Evolutionary conservation across 2,329 filamentous ascomycete genomes (phyloP).

Genomic region (Pseudocercospora macadamiae): DNA sequence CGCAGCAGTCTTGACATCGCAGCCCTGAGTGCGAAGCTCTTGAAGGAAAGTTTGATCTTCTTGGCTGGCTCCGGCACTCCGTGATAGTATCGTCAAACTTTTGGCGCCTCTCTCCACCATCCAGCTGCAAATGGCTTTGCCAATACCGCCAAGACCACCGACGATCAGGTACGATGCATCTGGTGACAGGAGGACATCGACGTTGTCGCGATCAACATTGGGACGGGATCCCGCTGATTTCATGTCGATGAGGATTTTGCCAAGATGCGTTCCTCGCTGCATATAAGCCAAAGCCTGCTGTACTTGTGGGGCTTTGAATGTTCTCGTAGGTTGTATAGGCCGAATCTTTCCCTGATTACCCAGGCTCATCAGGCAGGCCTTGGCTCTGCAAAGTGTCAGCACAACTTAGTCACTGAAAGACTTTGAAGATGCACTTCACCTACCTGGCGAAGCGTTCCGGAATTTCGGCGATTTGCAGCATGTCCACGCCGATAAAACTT

Average conservation of each 20-base stretch:
- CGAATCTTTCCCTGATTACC: not conserved
- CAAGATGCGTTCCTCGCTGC: constrained; percentile 11
- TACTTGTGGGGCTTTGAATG: constrained; percentile 4
- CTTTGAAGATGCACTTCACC: not conserved
- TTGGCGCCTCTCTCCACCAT: constrained; percentile 15
- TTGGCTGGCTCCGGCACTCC: not conserved
- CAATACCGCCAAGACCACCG: constrained; percentile 20
- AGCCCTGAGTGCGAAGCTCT: not conserved
- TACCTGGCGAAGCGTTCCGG: not conserved
- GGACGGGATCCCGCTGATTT: not conserved
- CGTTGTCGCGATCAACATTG: not conserved
- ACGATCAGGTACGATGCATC: constrained; percentile 17
- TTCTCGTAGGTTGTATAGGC: not conserved
- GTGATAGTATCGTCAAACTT: constrained; percentile 8
- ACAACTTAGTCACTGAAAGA: not conserved
- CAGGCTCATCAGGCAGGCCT: not conserved
- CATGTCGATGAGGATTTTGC: constrained; percentile 13
- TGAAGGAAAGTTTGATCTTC: not conserved
- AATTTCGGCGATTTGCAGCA: not conserved
- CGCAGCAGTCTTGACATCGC: not conserved
- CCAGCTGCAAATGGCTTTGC: constrained; percentile 12
- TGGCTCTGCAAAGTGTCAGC: not conserved
- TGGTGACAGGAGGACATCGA: not conserved
- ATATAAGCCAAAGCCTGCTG: constrained; percentile 1
- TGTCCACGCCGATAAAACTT: too few species aligned